Evolutionary conservation across 2,329 filamentous ascomycete genomes (phyloP).

Genomic region (Sclerotinia glacialis): DNA sequence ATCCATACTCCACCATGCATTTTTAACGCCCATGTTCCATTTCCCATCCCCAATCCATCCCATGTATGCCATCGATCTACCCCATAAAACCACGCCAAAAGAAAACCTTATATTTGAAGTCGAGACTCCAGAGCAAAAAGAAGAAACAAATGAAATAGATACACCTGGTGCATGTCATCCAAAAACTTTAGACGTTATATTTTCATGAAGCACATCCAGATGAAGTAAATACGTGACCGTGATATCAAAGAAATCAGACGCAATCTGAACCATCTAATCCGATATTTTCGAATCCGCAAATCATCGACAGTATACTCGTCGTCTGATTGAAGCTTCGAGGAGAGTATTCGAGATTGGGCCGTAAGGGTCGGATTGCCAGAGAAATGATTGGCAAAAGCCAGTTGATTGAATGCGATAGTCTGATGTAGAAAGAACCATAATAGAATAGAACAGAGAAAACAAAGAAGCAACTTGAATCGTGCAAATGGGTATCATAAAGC

Average conservation of each 20-base stretch:
- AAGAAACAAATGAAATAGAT: not conserved
- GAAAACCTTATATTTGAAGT: not conserved
- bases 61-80: conserved; percentile 5
- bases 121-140: not conserved
- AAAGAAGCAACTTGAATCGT: not conserved
- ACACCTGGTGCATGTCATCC: not conserved
- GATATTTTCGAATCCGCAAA: not conserved
- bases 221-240: not conserved
- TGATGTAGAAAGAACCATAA: conserved; percentile 10
- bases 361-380: not conserved
- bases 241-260: not conserved
- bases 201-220: not conserved
- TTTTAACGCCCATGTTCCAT: conserved; percentile 5
- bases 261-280: conserved; percentile 3
- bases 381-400: not conserved
- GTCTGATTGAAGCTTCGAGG: conserved; percentile 12
- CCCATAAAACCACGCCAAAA: conserved; percentile 1
- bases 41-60: not conserved
- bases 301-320: not conserved
- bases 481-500: conserved; percentile 14
- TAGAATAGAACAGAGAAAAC: not conserved
- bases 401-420: not conserved
- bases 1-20: conserved; percentile 17
- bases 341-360: conserved; percentile 1
- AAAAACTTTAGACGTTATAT: not conserved